phyloP scores from a whole-genome alignment of 441 rosid genomes.

The Biscutella laevigata region DNA sequence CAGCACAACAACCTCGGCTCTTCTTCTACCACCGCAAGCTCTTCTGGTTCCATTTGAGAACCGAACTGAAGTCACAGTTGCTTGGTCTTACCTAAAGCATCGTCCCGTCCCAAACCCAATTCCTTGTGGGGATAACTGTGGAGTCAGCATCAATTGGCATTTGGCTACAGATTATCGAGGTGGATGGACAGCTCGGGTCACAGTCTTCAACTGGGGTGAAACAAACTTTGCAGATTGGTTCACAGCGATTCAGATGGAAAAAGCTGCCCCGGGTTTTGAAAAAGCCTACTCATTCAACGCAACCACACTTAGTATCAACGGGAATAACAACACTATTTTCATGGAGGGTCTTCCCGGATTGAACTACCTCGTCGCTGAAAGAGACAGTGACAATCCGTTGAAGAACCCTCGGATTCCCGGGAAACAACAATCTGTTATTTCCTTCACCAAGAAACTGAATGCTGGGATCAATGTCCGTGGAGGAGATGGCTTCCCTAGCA shows the following conservation, averaged over 20 bases:
- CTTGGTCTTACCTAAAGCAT: conserved; percentile 76
- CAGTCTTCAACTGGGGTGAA: conserved; percentile 92
- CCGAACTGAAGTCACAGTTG: conserved; percentile 45
- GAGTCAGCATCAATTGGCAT: conserved; percentile 94
- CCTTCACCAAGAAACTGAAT: conserved; percentile 67
- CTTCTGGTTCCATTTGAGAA: conserved; percentile 78
- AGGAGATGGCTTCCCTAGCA: conserved; percentile 82
- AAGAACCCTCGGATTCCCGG: conserved; percentile 73
- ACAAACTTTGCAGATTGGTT: conserved; percentile 79
- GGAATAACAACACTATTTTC: conserved; percentile 50
- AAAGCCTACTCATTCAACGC: conserved; percentile 78
- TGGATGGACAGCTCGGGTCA: conserved; percentile 88
- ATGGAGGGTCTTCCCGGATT: conserved; percentile 74
- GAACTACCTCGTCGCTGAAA: conserved; percentile 67
- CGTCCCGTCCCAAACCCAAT: conserved; percentile 57
- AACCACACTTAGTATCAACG: conserved; percentile 30
- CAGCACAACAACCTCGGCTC: conserved; percentile 55
- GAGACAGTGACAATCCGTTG: conserved; percentile 45
- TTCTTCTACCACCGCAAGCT: conserved; percentile 80
- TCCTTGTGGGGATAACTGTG: conserved; percentile 89
- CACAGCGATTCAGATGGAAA: conserved; percentile 58
- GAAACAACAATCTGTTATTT: conserved; percentile 92
- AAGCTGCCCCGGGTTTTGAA: conserved; percentile 72
- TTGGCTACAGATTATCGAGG: conserved; percentile 55
- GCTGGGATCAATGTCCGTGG: conserved; percentile 54